phyloP scores from a whole-genome alignment of 768 basidiomycete species.

The Tephrocybe sp. region DNA sequence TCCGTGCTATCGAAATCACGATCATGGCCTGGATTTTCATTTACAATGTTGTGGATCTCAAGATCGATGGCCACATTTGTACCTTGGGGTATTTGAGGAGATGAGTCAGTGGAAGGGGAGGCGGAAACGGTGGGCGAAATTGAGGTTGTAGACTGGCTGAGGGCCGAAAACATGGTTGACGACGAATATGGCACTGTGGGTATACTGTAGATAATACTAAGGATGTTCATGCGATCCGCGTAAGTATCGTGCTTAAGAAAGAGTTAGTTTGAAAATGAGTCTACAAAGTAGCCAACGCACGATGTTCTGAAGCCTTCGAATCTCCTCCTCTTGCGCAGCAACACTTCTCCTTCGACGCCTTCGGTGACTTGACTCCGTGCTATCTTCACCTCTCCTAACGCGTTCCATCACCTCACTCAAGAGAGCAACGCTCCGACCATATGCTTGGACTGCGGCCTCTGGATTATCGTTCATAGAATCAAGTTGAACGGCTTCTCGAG shows the following conservation, averaged over 20 bases:
- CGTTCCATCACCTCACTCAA: conserved; percentile 92
- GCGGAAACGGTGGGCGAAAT: conserved; percentile 37
- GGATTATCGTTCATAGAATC: conserved; percentile 89
- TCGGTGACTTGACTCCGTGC: conserved; percentile 56
- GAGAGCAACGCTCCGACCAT: conserved; percentile 82
- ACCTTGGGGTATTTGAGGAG: conserved; percentile 39
- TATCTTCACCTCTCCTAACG: conserved; percentile 83
- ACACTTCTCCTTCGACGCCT: conserved; percentile 70
- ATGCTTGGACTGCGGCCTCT: conserved; percentile 85
- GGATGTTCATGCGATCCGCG: conserved; percentile 91
- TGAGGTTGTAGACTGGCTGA: conserved; percentile 19
- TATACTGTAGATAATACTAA: conserved; percentile 87
- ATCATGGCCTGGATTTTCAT: conserved; percentile 22
- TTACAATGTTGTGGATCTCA: conserved; percentile 26
- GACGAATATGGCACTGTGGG: conserved; percentile 72
- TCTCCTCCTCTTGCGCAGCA: conserved; percentile 91
- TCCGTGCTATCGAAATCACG: conserved; percentile 37
- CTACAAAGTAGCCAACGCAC: conserved; percentile 47
- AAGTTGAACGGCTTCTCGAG: conserved; percentile 85
- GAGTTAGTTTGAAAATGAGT: conserved; percentile 8
- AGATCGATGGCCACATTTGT: conserved; percentile 38
- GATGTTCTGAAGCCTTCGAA: conserved; percentile 81
- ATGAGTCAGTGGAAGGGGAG: conserved; percentile 51
- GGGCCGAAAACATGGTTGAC: conserved; percentile 43
- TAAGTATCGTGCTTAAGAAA: conserved; percentile 84